These are phyloP conservation scores for Delonix regia DNA, from an alignment of 306 rosid species.

Conservation along the genomic window DNA sequence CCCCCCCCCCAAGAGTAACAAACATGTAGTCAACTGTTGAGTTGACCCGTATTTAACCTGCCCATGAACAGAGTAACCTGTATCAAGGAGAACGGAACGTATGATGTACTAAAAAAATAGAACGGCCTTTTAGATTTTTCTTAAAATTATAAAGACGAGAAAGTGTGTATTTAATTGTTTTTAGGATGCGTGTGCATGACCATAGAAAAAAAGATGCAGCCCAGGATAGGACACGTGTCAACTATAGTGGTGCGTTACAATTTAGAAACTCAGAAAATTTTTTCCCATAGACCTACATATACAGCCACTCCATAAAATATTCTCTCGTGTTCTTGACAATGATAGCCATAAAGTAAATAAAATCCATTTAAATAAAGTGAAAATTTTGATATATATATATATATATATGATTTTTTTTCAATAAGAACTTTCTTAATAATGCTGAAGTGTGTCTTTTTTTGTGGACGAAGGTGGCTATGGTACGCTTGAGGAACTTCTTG, in stretches of 20 bases:
- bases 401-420: too few species aligned
- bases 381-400: too few species aligned
- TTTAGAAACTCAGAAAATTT: too few species aligned
- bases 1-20: neutral
- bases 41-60: neutral
- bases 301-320: too few species aligned
- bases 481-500: conserved; percentile 98
- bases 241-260: neutral
- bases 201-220: neutral
- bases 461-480: conserved; percentile 89
- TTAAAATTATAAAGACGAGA: neutral
- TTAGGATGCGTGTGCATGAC: neutral
- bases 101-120: neutral
- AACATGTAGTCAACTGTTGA: neutral
- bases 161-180: neutral
- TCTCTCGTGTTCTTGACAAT: too few species aligned
- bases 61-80: too few species aligned
- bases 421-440: too few species aligned
- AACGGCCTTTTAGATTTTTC: neutral
- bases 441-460: too few species aligned
- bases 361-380: too few species aligned
- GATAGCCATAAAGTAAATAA: too few species aligned
- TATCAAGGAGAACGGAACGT: neutral
- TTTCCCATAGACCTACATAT: too few species aligned
- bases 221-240: neutral